phyloP scores from a whole-genome alignment of 345 rosid species.

The Syzygium aromaticum region DNA sequence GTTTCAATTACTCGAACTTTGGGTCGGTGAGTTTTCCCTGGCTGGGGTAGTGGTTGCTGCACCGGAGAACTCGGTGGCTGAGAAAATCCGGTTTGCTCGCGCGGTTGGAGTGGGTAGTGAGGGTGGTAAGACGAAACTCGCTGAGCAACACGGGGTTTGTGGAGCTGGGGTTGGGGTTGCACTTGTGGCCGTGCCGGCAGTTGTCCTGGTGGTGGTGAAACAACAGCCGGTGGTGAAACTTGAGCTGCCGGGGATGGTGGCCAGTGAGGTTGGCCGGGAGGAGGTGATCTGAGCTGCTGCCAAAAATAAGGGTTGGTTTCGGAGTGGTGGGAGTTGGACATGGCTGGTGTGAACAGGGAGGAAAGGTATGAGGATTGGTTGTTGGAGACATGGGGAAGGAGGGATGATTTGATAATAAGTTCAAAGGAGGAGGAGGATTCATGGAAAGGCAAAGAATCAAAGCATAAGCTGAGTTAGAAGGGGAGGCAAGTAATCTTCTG shows the following conservation, averaged over 20 bases:
- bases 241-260: neutral
- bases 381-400: constrained; percentile 4
- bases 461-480: neutral
- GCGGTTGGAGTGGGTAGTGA: neutral
- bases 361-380: constrained; percentile 1
- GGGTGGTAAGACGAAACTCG: accelerated
- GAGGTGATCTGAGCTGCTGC: neutral
- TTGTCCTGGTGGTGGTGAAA: neutral
- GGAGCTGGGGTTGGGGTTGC: neutral
- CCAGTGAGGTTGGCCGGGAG: neutral
- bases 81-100: accelerated
- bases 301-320: constrained; percentile 64
- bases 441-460: neutral
- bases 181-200: accelerated
- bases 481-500: neutral
- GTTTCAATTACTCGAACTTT: neutral
- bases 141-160: neutral
- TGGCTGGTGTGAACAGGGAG: neutral
- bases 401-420: constrained; percentile 1
- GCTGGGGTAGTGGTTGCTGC: neutral
- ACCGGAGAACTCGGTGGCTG: too few relatives aligned
- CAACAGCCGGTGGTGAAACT: accelerated
- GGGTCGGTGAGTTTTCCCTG: neutral
- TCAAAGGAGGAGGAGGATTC: constrained; percentile 22
- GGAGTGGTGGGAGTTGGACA: constrained; percentile 1